phyloP scores from a whole-genome alignment of 129 eudicot genomes.

The carrot (Daucus carota) region DH1_v3.0 NC_030386.2:19411501-19412000 shows the following conservation, averaged over 20 bases:
- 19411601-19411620: not conserved
- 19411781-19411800: not conserved
- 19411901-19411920: not conserved
- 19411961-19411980: not conserved
- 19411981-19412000: not conserved
- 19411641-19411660: no score
- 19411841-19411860: not conserved
- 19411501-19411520: not conserved
- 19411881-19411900: not conserved
- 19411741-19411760: no score
- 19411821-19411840: not conserved
- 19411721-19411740: not conserved
- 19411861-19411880: not conserved
- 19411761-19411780: not conserved
- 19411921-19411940: no score
- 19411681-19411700: not conserved
- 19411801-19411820: not conserved
- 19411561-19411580: not conserved
- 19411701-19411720: not conserved
- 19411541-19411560: not conserved
- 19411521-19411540: not conserved
- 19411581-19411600: not conserved
- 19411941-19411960: not conserved
- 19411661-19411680: no score
- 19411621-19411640: not conserved